These are phyloP conservation scores for Neoboletus brunneissimus DNA, from an alignment of 768 basidiomycete genomes.

Conservation along the genomic window DNA sequence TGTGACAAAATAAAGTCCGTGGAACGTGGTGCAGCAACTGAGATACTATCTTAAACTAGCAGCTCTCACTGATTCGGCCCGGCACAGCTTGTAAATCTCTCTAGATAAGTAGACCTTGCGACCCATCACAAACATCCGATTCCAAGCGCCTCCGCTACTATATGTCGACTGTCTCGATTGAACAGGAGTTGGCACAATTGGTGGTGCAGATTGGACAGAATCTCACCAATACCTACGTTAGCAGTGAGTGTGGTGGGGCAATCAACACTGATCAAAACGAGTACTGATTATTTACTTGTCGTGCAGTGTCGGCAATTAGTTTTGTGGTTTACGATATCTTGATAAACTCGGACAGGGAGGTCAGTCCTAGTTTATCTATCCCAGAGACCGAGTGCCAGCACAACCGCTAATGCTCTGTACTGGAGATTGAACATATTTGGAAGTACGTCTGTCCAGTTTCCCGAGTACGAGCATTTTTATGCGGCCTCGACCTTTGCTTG, in stretches of 20 bases:
- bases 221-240: not conserved
- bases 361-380: not conserved
- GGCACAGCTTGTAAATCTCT: too few relatives aligned
- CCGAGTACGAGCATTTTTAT: too few relatives aligned
- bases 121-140: too few relatives aligned
- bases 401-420: not conserved
- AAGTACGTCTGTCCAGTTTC: not conserved
- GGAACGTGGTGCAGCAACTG: too few relatives aligned
- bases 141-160: too few relatives aligned
- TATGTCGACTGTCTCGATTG: not conserved
- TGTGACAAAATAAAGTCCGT: too few relatives aligned
- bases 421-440: constrained; percentile 1
- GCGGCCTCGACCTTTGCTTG: not conserved
- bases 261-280: too few relatives aligned
- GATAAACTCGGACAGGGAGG: constrained; percentile 8
- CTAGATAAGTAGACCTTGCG: too few relatives aligned
- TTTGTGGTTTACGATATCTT: not conserved
- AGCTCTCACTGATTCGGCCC: too few relatives aligned
- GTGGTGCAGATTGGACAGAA: not conserved
- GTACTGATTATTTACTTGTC: not conserved
- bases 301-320: not conserved
- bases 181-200: not conserved
- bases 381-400: too few relatives aligned
- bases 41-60: too few relatives aligned
- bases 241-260: not conserved